Conservation (phyloP, 371 early-diverging fungal genomes). For the Syncephalastrum racemosum region DNA sequence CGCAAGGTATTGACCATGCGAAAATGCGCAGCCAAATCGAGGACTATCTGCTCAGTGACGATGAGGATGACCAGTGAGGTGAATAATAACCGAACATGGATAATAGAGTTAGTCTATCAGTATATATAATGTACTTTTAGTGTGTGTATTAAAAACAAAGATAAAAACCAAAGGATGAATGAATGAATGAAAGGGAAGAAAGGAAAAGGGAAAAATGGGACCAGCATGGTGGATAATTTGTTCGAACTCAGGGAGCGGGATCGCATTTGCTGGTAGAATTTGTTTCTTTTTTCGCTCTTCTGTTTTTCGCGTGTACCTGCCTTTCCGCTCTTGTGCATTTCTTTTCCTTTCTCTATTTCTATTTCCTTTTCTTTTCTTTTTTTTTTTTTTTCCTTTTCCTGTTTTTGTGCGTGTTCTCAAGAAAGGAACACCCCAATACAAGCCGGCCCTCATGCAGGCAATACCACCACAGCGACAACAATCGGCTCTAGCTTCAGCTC, state of each 20-base stretch:
- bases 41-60: constrained; percentile 53
- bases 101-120: no score
- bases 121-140: not conserved
- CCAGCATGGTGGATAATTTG: not conserved
- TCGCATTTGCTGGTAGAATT: no score
- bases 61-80: constrained; percentile 26
- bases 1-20: constrained; percentile 27
- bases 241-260: no score
- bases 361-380: not conserved
- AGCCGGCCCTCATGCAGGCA: constrained; percentile 5
- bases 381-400: not conserved
- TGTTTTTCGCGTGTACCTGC: no score
- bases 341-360: not conserved
- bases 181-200: not conserved
- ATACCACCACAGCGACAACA: constrained; percentile 5
- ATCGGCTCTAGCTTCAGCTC: constrained; percentile 19
- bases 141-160: not conserved
- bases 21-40: constrained; percentile 51
- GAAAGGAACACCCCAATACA: constrained; percentile 1
- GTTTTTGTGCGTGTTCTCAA: not conserved
- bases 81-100: no score
- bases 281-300: no score
- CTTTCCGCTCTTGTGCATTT: not conserved
- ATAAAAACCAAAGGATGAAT: constrained; percentile 4
- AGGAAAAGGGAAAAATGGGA: not conserved